These are phyloP conservation scores for Arachis stenosperma DNA, from an alignment of 306 rosid species.

Conservation along the genomic window DNA sequence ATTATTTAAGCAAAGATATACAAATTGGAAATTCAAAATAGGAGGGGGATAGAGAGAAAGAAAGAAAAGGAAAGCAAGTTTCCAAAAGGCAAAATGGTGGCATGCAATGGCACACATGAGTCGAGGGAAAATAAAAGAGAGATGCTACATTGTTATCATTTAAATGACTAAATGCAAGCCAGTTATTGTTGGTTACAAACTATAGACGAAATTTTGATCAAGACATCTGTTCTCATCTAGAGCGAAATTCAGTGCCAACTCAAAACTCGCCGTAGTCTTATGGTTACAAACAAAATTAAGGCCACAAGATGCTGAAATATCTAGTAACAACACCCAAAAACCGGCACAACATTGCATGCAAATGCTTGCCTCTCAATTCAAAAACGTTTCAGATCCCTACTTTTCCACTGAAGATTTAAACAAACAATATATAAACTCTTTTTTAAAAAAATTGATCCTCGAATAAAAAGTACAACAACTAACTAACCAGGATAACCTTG, in stretches of 20 bases:
- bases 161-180: constrained; percentile 21
- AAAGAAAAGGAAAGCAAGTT: background rate
- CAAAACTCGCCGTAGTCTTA: constrained; percentile 16
- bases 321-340: constrained; percentile 19
- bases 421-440: constrained; percentile 21
- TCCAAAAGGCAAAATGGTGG: constrained; percentile 17
- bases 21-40: background rate
- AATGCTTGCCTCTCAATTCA: constrained; percentile 12
- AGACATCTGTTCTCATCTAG: constrained; percentile 5
- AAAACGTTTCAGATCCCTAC: constrained; percentile 5
- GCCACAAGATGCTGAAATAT: constrained; percentile 5
- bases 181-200: constrained; percentile 16
- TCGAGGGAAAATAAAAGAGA: constrained; percentile 25
- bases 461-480: background rate
- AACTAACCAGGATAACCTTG: constrained; percentile 72
- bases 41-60: background rate
- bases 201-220: constrained; percentile 23
- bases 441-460: background rate
- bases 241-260: constrained; percentile 25
- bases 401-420: background rate
- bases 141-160: background rate
- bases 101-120: constrained; percentile 11
- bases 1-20: constrained; percentile 24
- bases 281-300: constrained; percentile 21
- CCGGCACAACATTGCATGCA: constrained; percentile 3